Base-by-base conservation (phyloP, 2,329 filamentous ascomycete species). In the Penicillium sp. region DNA sequence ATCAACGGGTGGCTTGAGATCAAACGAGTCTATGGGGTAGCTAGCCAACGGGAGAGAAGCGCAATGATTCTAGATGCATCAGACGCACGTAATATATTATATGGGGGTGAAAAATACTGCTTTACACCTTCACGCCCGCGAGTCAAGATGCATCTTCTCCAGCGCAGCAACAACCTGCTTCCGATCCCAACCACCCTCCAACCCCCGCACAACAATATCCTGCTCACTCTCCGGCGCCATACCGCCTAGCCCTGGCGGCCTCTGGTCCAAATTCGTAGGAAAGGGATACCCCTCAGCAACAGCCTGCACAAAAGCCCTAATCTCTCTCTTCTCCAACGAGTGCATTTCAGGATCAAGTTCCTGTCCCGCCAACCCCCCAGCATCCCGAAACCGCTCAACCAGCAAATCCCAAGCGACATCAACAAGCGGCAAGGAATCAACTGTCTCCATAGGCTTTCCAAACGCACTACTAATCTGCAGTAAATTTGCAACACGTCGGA, bases 201-300 rank as follows among this genome's bases (percentile, higher is more conserved):
- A 62, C 0, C 71, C 80, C 50, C 69, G 72, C 4, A 75, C 43
- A 30, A 86, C 57, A 12, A 84, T 41, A 51, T 82, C 78, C 63
- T 84, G 80, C 70, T 86, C 83, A 57, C 80, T 84, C 63, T 80
- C 78, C 3, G 84, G 84, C 10, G 83, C 82, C 84, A 86, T 85
- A 0, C 80, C 83, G 41, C 78, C 79, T 0, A 78, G 78, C 30
- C 76, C 78, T 0, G 84, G 84, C 1, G 82, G 78, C 45, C 83
- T 77, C 2, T 71, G 76, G 63, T 87, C 84, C 46, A 87, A 60
- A 67, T 87, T 86, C 6, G 83, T 86, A 0, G 84, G 84, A 57
- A 87, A 87, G 1, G 83, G 80, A 67, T 86, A 86, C 0, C 82
- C 84, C 33, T 85, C 80, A 0, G 74, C 82, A 5, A 86, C 70